phyloP scores from a whole-genome alignment of 345 rosid species.

The Iberis pinnata region DNA sequence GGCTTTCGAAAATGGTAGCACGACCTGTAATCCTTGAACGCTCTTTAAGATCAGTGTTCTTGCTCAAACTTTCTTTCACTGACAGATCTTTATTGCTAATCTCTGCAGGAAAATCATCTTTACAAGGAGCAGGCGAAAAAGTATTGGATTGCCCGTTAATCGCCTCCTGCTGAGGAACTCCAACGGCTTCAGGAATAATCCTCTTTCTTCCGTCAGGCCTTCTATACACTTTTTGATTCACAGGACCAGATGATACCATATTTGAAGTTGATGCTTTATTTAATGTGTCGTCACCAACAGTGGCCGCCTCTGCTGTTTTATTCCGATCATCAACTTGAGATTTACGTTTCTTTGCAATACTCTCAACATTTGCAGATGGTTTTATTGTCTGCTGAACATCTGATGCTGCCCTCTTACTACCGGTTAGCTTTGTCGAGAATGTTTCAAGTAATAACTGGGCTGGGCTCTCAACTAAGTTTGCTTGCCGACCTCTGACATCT shows the following conservation, averaged over 20 bases:
- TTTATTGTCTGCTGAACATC: slow-evolving; percentile 58
- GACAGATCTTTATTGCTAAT: slow-evolving; percentile 37
- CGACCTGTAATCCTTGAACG: slow-evolving; percentile 72
- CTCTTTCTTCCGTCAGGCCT: slow-evolving; percentile 98
- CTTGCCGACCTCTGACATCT: slow-evolving; percentile 87
- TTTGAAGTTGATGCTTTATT: slow-evolving; percentile 45
- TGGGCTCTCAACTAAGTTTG: slow-evolving; percentile 86
- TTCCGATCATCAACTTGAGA: slow-evolving; percentile 50
- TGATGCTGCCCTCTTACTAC: slow-evolving; percentile 49
- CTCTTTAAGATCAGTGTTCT: slow-evolving; percentile 56
- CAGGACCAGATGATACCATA: slow-evolving; percentile 67
- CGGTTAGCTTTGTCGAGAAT: slow-evolving; percentile 65
- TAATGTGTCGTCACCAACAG: slow-evolving; percentile 46
- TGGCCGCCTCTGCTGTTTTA: slow-evolving; percentile 37
- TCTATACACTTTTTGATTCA: slow-evolving; percentile 86
- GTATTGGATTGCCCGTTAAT: slow-evolving; percentile 37
- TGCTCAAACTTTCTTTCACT: slow-evolving; percentile 38
- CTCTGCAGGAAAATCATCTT: slow-evolving; percentile 37
- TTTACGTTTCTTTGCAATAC: slow-evolving; percentile 41
- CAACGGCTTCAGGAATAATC: slow-evolving; percentile 97
- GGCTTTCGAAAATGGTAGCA: slow-evolving; percentile 64
- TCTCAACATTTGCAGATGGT: slow-evolving; percentile 44
- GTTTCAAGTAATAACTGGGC: slow-evolving; percentile 94
- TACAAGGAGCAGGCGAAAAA: slow-evolving; percentile 35
- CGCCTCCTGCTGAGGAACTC: slow-evolving; percentile 54